A percentile compares a stretch with the other conserved stretches of the same genome.
Evolutionary conservation across 768 basidiomycete genomes (phyloP).

Genomic region (Naematelia encephala): DNA sequence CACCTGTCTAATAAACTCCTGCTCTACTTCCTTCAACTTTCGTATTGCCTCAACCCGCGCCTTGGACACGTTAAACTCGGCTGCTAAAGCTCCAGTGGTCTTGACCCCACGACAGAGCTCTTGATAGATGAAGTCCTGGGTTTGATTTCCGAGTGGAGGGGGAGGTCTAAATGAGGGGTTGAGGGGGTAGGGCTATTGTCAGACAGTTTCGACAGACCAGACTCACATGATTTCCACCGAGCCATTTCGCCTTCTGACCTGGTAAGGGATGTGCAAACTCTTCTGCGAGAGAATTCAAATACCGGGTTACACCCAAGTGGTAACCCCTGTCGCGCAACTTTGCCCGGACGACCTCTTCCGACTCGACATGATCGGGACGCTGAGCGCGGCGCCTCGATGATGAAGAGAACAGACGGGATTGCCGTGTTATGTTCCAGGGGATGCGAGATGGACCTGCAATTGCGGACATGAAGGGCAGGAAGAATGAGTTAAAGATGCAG

Average conservation of each 20-base stretch:
- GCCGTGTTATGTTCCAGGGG: conserved; percentile 10
- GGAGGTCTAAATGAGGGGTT: conserved; percentile 49
- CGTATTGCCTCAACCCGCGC: conserved; percentile 44
- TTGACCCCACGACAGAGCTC: conserved; percentile 20
- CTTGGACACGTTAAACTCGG: conserved; percentile 44
- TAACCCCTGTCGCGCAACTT: not conserved
- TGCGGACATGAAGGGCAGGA: conserved; percentile 24
- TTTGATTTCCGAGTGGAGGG: conserved; percentile 45
- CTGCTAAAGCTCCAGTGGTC: conserved; percentile 32
- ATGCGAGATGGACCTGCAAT: conserved; percentile 42
- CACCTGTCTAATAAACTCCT: conserved; percentile 43
- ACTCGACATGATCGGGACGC: not conserved
- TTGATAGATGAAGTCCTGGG: conserved; percentile 38
- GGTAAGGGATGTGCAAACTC: conserved; percentile 24
- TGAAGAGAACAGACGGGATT: not conserved
- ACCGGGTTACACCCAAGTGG: conserved; percentile 9
- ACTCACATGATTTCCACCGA: conserved; percentile 45
- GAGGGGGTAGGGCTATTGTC: conserved; percentile 40
- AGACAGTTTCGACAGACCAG: not conserved
- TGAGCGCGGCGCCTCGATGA: no score
- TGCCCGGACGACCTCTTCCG: not conserved
- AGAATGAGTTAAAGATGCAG: conserved; percentile 1
- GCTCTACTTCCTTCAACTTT: conserved; percentile 45
- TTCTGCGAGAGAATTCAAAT: conserved; percentile 27
- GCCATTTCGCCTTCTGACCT: conserved; percentile 43